Conservation (phyloP, 2,329 filamentous ascomycete genomes). For the Penicillium griseofulvum region DNA sequence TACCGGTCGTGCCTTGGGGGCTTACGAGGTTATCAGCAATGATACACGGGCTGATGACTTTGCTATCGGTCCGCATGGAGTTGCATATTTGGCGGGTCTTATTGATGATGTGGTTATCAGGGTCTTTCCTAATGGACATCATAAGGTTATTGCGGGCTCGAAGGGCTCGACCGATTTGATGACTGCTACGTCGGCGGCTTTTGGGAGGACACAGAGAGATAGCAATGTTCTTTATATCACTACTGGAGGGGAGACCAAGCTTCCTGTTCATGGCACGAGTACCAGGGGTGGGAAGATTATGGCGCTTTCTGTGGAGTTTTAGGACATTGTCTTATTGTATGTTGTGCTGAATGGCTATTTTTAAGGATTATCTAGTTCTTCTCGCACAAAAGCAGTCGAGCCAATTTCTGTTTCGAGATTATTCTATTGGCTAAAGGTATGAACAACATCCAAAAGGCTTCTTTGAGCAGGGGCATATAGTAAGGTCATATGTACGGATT, state of each 20-base stretch:
- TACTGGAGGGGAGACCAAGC: slow-evolving; percentile 8
- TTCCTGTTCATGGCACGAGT: background rate
- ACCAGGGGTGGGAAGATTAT: slow-evolving; percentile 6
- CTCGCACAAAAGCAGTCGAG: too few species aligned
- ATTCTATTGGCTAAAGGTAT: background rate
- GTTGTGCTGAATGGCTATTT: background rate
- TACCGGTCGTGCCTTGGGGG: slow-evolving; percentile 13
- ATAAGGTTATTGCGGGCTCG: slow-evolving; percentile 5
- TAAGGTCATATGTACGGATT: slow-evolving; percentile 3
- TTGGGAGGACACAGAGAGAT: slow-evolving; percentile 9
- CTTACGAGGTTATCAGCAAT: slow-evolving; percentile 13
- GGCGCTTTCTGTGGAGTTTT: background rate
- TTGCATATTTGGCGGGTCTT: slow-evolving; percentile 17
- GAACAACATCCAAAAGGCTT: background rate
- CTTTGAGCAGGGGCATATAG: too few species aligned
- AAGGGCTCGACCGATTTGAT: slow-evolving; percentile 13
- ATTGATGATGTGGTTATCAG: slow-evolving; percentile 12
- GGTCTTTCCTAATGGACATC: slow-evolving; percentile 1
- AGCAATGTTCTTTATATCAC: slow-evolving; percentile 14
- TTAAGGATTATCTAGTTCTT: background rate
- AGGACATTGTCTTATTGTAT: background rate
- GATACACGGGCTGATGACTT: slow-evolving; percentile 17
- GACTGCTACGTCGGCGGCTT: slow-evolving; percentile 16
- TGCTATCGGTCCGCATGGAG: slow-evolving; percentile 12
- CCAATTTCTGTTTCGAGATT: background rate